These are phyloP conservation scores for Annulohypoxylon maeteangense DNA, from an alignment of 495 filamentous ascomycete genomes.

Conservation along the genomic window DNA sequence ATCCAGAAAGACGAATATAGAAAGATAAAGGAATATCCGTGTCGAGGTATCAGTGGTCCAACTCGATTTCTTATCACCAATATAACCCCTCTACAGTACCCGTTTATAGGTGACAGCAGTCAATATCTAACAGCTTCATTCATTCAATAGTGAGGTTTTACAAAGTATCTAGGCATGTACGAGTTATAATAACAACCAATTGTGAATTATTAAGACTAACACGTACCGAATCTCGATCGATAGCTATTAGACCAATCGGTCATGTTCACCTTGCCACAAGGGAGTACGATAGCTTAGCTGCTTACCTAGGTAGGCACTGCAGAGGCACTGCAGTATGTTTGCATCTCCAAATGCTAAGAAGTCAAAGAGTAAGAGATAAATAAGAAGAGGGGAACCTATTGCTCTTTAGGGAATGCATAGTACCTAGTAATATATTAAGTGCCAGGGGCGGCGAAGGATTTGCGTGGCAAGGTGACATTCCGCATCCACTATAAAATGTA, in stretches of 20 bases:
- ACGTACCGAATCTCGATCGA: neutral
- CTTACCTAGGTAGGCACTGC: neutral
- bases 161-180: neutral
- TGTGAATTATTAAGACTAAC: neutral
- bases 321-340: too few species aligned
- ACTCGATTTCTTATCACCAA: conserved; percentile 17
- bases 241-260: neutral
- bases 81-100: conserved; percentile 3
- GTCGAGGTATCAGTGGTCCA: conserved; percentile 37
- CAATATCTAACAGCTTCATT: neutral
- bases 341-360: conserved; percentile 28
- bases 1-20: neutral
- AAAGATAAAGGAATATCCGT: conserved; percentile 16
- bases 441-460: conserved; percentile 5
- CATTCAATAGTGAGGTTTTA: neutral
- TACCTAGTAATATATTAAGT: neutral
- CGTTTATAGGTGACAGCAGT: neutral
- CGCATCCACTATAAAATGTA: conserved; percentile 1
- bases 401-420: neutral
- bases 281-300: neutral
- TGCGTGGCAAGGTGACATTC: conserved; percentile 37
- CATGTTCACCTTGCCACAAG: neutral
- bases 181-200: conserved; percentile 22
- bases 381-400: conserved; percentile 20
- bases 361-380: conserved; percentile 14